Evolutionary conservation across 1,284 basidiomycete species (phyloP).

Genomic region (Schizophyllum commune): DNA sequence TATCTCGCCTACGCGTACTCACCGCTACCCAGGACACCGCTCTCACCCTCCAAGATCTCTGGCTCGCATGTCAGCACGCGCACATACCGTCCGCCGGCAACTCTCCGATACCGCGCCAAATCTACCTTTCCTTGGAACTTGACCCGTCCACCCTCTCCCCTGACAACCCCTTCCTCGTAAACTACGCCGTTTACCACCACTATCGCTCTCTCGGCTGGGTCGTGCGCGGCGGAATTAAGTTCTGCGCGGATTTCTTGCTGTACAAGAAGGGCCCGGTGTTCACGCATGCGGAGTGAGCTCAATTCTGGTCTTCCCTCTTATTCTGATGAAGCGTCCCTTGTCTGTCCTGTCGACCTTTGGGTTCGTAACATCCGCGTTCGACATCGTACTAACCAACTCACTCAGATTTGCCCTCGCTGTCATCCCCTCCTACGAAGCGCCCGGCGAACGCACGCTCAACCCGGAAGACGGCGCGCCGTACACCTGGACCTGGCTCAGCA

Average conservation of each 20-base stretch:
- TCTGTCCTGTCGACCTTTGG: neutral
- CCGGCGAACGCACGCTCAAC: constrained; percentile 56
- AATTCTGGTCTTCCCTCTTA: neutral
- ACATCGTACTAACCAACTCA: too few relatives aligned
- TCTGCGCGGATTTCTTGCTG: constrained; percentile 91
- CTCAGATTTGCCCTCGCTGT: constrained; percentile 83
- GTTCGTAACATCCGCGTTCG: neutral
- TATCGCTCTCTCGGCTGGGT: constrained; percentile 98
- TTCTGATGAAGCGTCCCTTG: too few relatives aligned
- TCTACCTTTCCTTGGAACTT: too few relatives aligned
- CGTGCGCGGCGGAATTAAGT: constrained; percentile 93
- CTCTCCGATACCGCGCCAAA: constrained; percentile 17
- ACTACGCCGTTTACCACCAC: constrained; percentile 92
- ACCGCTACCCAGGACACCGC: constrained; percentile 32
- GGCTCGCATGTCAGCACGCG: constrained; percentile 49
- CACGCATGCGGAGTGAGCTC: constrained; percentile 90
- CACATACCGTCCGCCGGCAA: constrained; percentile 28
- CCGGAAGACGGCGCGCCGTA: constrained; percentile 65
- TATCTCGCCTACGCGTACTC: neutral
- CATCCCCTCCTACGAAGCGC: constrained; percentile 85
- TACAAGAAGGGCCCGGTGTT: constrained; percentile 96
- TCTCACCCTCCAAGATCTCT: constrained; percentile 49
- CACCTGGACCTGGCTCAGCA: constrained; percentile 95
- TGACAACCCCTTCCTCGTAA: constrained; percentile 90
- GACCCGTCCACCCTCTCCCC: constrained; percentile 40